Evolutionary conservation across 306 rosid genomes (phyloP).

Genomic region (Glycine tomentella): DNA sequence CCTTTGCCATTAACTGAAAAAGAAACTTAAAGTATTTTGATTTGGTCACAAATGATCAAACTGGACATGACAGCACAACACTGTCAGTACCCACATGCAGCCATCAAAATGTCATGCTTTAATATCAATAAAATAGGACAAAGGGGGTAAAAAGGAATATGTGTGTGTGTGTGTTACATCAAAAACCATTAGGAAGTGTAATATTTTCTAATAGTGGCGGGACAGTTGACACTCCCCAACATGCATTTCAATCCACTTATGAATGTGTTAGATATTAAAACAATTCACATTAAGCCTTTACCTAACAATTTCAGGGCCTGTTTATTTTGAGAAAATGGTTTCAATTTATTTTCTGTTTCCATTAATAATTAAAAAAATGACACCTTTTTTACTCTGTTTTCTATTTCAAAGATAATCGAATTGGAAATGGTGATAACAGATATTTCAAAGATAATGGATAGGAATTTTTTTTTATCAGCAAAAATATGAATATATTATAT

Average conservation of each 20-base stretch:
- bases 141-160: not conserved
- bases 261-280: no score
- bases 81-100: slow-evolving; percentile 6
- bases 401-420: not conserved
- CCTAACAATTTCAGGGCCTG: not conserved
- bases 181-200: slow-evolving; percentile 2
- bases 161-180: not conserved
- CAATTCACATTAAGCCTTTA: slow-evolving; percentile 8
- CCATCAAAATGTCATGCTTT: slow-evolving; percentile 5
- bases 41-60: no score
- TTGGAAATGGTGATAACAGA: not conserved
- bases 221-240: slow-evolving; percentile 21
- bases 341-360: not conserved
- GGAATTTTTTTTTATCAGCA: no score
- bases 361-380: not conserved
- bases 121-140: not conserved
- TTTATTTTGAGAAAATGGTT: slow-evolving; percentile 5
- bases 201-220: slow-evolving; percentile 12
- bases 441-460: no score
- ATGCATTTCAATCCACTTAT: slow-evolving; percentile 4
- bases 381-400: not conserved
- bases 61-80: slow-evolving; percentile 25
- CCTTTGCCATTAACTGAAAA: slow-evolving; percentile 25
- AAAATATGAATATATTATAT: no score
- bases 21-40: not conserved